Evolutionary conservation across 2,329 filamentous ascomycete species (phyloP).

Genomic region (Trichoderma brevicompactum): DNA sequence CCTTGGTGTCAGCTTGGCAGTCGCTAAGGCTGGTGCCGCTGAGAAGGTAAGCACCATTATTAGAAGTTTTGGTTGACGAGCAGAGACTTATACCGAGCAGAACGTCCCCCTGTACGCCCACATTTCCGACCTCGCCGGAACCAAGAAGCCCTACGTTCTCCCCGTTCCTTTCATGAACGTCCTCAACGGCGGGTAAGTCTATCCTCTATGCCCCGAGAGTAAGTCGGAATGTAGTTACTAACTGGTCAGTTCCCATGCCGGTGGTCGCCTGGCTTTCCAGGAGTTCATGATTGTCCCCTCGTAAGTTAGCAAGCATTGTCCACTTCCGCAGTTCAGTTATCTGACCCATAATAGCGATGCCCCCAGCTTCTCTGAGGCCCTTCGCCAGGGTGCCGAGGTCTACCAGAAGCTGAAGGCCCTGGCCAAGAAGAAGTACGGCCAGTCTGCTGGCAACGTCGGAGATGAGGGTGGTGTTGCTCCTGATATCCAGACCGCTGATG

Average conservation of each 20-base stretch:
- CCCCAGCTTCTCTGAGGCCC: conserved; percentile 89
- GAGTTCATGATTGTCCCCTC: conserved; percentile 95
- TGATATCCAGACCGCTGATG: conserved; percentile 95
- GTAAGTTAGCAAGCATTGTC: conserved; percentile 47
- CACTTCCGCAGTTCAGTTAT: neutral
- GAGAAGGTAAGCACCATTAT: conserved; percentile 66
- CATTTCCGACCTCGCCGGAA: conserved; percentile 83
- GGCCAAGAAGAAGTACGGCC: conserved; percentile 99
- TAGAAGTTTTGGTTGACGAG: neutral
- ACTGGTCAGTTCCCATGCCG: conserved; percentile 78
- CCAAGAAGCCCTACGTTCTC: conserved; percentile 89
- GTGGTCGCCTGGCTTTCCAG: conserved; percentile 93
- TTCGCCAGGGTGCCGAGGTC: conserved; percentile 95
- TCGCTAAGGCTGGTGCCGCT: conserved; percentile 87
- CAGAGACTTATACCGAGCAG: conserved; percentile 42
- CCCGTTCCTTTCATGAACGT: conserved; percentile 95
- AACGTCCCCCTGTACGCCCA: conserved; percentile 85
- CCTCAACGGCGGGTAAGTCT: conserved; percentile 70
- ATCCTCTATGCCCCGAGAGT: neutral
- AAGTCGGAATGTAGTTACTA: conserved; percentile 25
- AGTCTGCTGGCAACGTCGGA: conserved; percentile 97
- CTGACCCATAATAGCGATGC: conserved; percentile 62
- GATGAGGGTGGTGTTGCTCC: conserved; percentile 99
- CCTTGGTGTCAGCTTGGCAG: conserved; percentile 79
- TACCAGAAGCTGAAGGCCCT: conserved; percentile 97